Base-by-base conservation (phyloP, 352 stramenopile species). In the Pythium brassicae region DNA sequence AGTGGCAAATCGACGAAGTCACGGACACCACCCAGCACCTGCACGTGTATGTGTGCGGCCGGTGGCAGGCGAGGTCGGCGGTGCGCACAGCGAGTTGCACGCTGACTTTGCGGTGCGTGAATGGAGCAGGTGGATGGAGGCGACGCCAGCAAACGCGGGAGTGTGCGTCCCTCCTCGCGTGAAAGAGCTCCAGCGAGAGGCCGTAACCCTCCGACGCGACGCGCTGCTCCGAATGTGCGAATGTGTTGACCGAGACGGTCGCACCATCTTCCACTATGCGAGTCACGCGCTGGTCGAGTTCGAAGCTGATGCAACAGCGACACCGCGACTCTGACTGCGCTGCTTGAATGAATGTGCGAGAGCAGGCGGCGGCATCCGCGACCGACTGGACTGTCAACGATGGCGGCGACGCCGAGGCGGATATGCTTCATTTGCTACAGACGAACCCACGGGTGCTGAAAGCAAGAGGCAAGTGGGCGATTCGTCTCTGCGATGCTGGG, bases 191-290 rank as follows among this genome's bases (percentile, higher is more conserved):
- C 59, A 77, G 15, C 50, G 45, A 27, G 58, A 72, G 8, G 51
- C 35, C 0, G 62, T 48, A 2, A 52, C 53, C 20, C 55, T 53
- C 34, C 70, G 72, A 27, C 67, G 66, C 22, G n/a, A 50, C 1
- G 65, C 76, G 17, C 73, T 79, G 50, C 29, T 61, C n/a, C 37
- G 17, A 1, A 74, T 77, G 19, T 76, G 72, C 40, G 47, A 56
- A 4, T 61, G 42, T 20, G 27, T 68, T 7, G 80, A 90, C 34
- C 44, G 57, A 4, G 59, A 81, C 45, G 57, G 55, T 0, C 65
- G 80, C n/a, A 74, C 77, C 3, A 44, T 86, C 15, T 65, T 88
- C 27, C 77, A 88, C 39, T 90, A 90, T 53, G 80, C 85, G 53
- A 39, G 75, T 69, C 1, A 23, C 40, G 14, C 32, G 32, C 32